These are phyloP conservation scores for Cucumis hystrix DNA, from an alignment of 306 rosid species.

Conservation along the genomic window DNA sequence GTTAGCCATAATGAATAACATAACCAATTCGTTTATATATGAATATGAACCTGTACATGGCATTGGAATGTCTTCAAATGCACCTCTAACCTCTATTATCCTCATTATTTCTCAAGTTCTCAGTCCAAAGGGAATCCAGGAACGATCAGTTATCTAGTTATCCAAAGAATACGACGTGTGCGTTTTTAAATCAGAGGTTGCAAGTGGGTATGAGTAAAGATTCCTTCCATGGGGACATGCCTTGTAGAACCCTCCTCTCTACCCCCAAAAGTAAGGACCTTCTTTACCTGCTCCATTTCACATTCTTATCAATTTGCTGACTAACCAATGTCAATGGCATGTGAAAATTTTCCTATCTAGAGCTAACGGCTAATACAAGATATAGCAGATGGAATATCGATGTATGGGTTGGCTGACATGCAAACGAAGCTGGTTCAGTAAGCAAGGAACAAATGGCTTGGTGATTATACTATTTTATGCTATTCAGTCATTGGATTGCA, in stretches of 20 bases:
- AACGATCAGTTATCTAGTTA: background rate
- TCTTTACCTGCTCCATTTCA: background rate
- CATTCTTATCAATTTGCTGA: background rate
- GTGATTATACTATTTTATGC: background rate
- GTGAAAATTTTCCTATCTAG: background rate
- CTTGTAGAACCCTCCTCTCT: background rate
- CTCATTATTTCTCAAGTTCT: background rate
- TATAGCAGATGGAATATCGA: background rate
- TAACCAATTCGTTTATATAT: background rate
- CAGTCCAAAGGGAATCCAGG: background rate
- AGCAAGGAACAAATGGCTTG: background rate
- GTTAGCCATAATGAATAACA: background rate
- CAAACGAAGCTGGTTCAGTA: background rate
- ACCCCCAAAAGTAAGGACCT: background rate
- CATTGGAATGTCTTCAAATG: constrained; percentile 1
- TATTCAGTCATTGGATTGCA: background rate
- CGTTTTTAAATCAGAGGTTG: background rate
- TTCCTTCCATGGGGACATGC: background rate
- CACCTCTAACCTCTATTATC: background rate
- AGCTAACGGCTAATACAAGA: background rate
- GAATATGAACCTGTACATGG: background rate
- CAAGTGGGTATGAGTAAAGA: background rate
- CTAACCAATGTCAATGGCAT: background rate
- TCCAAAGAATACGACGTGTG: background rate
- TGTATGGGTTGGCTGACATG: background rate